Conservation (phyloP, 176 grass and related monocot genomes). For the Carex scoparia region DNA sequence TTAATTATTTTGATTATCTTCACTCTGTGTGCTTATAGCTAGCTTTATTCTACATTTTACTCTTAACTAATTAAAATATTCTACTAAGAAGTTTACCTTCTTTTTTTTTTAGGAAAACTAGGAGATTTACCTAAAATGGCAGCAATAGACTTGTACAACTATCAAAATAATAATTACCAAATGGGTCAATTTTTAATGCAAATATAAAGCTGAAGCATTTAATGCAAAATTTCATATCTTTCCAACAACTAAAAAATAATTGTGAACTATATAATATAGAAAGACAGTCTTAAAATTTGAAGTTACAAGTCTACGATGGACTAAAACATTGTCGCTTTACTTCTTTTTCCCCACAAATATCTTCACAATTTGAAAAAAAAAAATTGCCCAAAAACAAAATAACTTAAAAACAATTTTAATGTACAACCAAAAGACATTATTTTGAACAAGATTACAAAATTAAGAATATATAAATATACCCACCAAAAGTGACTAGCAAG, state of each 20-base stretch:
- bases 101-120: too few species aligned
- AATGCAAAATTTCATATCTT: not conserved
- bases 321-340: constrained; percentile 8
- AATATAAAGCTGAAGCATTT: not conserved
- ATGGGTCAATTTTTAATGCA: not conserved
- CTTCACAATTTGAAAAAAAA: constrained; percentile 13
- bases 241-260: not conserved
- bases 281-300: not conserved
- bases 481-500: constrained; percentile 46
- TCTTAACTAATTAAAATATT: not conserved
- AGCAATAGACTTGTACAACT: constrained; percentile 3
- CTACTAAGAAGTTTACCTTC: not conserved
- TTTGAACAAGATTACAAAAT: constrained; percentile 45
- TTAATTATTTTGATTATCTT: not conserved
- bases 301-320: not conserved
- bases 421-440: constrained; percentile 54
- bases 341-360: not conserved
- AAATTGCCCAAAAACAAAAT: constrained; percentile 8
- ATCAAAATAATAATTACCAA: not conserved
- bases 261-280: not conserved
- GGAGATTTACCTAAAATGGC: not conserved
- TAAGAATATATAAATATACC: constrained; percentile 40
- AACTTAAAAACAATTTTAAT: constrained; percentile 33
- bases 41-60: not conserved
- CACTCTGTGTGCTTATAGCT: not conserved